These are phyloP conservation scores for Mycosphaerella arachidis DNA, from an alignment of 2,329 filamentous ascomycete genomes.

Conservation along the genomic window DNA sequence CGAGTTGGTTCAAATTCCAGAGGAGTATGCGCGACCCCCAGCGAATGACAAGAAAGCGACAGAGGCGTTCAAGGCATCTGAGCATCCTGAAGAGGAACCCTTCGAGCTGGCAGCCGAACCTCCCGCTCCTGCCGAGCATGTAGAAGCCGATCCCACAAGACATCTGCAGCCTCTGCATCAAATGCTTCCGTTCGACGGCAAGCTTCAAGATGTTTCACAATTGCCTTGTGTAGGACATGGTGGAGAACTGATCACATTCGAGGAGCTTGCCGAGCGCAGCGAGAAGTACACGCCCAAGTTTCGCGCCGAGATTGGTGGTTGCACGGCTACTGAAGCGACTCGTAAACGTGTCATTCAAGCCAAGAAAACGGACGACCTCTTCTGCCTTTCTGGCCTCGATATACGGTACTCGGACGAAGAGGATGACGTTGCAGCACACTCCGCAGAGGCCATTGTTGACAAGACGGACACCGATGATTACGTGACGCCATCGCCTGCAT, in stretches of 20 bases:
- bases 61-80: background rate
- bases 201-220: slow-evolving; percentile 45
- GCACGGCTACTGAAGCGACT: slow-evolving; percentile 40
- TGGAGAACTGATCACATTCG: slow-evolving; percentile 46
- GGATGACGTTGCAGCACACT: background rate
- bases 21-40: slow-evolving; percentile 50
- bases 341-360: slow-evolving; percentile 31
- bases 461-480: slow-evolving; percentile 4
- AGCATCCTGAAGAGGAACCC: slow-evolving; percentile 26
- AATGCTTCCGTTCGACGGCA: slow-evolving; percentile 45
- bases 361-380: slow-evolving; percentile 55
- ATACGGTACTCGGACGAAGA: slow-evolving; percentile 23
- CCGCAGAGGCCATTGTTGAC: slow-evolving; percentile 7
- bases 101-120: slow-evolving; percentile 34
- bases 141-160: slow-evolving; percentile 46
- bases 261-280: slow-evolving; percentile 44
- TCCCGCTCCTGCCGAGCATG: slow-evolving; percentile 25
- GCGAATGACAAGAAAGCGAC: slow-evolving; percentile 2
- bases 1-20: slow-evolving; percentile 68
- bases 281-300: slow-evolving; percentile 56
- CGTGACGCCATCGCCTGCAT: background rate
- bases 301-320: slow-evolving; percentile 63
- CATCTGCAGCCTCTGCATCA: slow-evolving; percentile 38
- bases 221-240: slow-evolving; percentile 62
- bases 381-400: slow-evolving; percentile 50